Base-by-base conservation (phyloP, 352 stramenopile genomes). In the Nothophytophthora sp. region DNA sequence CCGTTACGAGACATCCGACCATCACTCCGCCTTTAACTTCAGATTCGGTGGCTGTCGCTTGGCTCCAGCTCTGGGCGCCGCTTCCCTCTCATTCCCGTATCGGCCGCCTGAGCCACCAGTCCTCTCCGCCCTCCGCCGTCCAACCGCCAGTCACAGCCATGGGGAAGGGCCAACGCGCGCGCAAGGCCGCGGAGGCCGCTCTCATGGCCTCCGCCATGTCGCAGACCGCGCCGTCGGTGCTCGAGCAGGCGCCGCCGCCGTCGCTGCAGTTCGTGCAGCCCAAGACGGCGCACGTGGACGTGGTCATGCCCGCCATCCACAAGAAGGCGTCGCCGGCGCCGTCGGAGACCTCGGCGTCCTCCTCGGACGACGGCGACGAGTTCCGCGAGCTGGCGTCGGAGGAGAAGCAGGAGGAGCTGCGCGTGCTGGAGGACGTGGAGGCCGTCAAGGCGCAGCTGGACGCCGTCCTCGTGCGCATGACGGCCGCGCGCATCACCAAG, bases 81-180 rank as follows among this genome's bases (percentile, higher is more conserved):
- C n/a, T n/a, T n/a, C n/a, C n/a, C n/a, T 41, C 55, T 63, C 55
- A 65, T 65, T 65, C 50, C 38, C 30, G 12, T 43, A 35, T 65
- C 45, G 36, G 56, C 49, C 29, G 42, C 29, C 40, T 28, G 23
- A 39, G 35, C 43, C 42, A 35, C 52, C 33, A 51, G 43, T 33
- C 30, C 16, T 36, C 25, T 34, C 24, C 44, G 39, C 44, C 56
- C 54, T 40, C 30, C 25, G 30, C 47, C 33, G 32, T 20, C 19
- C 10, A 18, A 38, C 30, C 35, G 20, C 40, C 29, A 46, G 34
- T 36, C 19, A 45, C 18, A 16, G 50, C 41, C 35, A 90, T 90
- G 79, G 79, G 79, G 61, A 90, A 90, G 58, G 79, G 63, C 66
- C 79, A 90, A 56, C 75, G 77, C 42, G 67, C 74, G 48, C 70